Base-by-base conservation (phyloP, 2,329 filamentous ascomycete genomes). In the Colletotrichum musae region DNA sequence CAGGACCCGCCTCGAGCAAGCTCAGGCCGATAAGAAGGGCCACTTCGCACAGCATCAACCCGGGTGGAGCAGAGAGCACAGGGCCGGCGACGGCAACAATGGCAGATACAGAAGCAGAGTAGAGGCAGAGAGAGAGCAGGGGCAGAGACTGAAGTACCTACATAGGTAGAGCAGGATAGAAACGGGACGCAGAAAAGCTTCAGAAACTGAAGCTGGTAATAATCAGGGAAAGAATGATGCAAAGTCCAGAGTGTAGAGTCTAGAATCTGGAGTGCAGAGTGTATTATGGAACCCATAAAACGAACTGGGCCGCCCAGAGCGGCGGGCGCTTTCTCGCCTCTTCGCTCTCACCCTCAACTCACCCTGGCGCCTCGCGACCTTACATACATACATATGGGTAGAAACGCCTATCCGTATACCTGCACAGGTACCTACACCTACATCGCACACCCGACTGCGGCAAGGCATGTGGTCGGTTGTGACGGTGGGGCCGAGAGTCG, bases 381-480 rank as follows among this genome's bases (percentile, higher is more conserved):
- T 36, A 10, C 10, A 36, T 24, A 18, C 18, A 32, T 32, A 36
- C 32, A 36, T 24, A 24, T 24, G 21, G 2, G 21, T 24, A 24
- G 21, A 24, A 24, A 24, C 21, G 3, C 21, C 21, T 24, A 24
- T 24, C 21, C 21, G 21, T 24, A 24, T 24, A 24, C 21, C 21
- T 24, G 21, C 21, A 24, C 21, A 24, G 21, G 21, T 24, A 24
- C 21, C 21, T 24, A 24, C 21, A 24, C 21, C 21, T 24, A 24
- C 21, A 24, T 24, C 21, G 21, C 13, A 53, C 50, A 32, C n/a
- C 26, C 12, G 26, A 24, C 32, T 36, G 32, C 48, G 57, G 63
- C 58, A 66, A 64, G 52, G 61, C 61, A 64, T 64, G 61, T 64
- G 61, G 61, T 43, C 28, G 52, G 52, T 58, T 21, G 61, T 21